These are phyloP conservation scores for Colletotrichum paranaense DNA, from an alignment of 2,329 filamentous ascomycete genomes.

Conservation along the genomic window DNA sequence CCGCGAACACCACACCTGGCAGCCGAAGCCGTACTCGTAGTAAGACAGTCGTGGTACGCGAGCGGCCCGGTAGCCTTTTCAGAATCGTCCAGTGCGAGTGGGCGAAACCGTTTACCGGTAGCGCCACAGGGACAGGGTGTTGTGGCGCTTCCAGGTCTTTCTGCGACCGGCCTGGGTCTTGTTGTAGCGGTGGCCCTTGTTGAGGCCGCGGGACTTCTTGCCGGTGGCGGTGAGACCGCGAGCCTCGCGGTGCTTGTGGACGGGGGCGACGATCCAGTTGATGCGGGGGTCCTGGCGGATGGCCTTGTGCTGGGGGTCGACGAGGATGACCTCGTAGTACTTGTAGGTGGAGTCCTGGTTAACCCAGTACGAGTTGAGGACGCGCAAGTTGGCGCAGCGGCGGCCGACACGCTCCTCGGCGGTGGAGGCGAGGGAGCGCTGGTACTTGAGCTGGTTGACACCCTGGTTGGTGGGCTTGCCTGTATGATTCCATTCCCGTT, in stretches of 20 bases:
- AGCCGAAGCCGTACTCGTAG: slow-evolving; percentile 6
- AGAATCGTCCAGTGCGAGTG: slow-evolving; percentile 12
- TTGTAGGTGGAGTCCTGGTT: slow-evolving; percentile 99
- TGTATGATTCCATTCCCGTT: slow-evolving; percentile 52
- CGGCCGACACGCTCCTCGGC: slow-evolving; percentile 99
- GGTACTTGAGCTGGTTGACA: slow-evolving; percentile 99
- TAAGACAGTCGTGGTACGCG: background rate
- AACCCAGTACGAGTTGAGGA: slow-evolving; percentile 99
- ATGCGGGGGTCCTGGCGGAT: slow-evolving; percentile 99
- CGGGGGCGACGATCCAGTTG: slow-evolving; percentile 99
- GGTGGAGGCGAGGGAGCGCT: slow-evolving; percentile 96
- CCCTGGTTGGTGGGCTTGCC: slow-evolving; percentile 99
- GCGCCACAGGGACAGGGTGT: slow-evolving; percentile 98
- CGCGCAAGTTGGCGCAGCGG: slow-evolving; percentile 98
- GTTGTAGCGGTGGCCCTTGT: slow-evolving; percentile 99
- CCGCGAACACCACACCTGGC: slow-evolving; percentile 18
- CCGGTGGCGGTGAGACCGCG: slow-evolving; percentile 97
- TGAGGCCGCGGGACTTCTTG: slow-evolving; percentile 99
- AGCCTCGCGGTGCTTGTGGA: slow-evolving; percentile 99
- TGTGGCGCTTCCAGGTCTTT: slow-evolving; percentile 99
- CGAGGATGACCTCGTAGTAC: slow-evolving; percentile 99
- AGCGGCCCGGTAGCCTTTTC: background rate
- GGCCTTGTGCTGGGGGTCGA: slow-evolving; percentile 99
- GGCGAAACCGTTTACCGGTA: slow-evolving; percentile 77
- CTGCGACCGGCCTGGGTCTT: slow-evolving; percentile 96